Evolutionary conservation across 257 asterid species (phyloP), one percentile per base, ranked within the genome.

Genomic region (Solanum chiquidenum): DNA sequence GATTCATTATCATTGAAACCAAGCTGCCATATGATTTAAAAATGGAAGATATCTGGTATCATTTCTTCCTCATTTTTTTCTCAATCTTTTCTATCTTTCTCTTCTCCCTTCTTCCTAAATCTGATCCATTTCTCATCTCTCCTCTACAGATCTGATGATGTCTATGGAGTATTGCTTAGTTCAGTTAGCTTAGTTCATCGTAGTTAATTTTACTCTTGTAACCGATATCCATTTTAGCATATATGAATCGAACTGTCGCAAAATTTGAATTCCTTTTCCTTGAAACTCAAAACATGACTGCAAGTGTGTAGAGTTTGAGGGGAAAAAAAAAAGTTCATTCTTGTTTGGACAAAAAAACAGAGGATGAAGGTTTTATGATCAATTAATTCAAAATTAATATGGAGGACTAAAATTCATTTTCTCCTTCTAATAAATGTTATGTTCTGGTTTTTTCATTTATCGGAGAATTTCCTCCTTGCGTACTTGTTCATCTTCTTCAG

Each of bases 401-500:
- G 62, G 58, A 46, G 20, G 23, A 52, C 62, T 16, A 52, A 52
- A 52, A 52, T 52, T 52, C 23, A 52, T 52, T 52, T 52, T 52
- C 9, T 52, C 9, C 4, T 52, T 52, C 62, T 52, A 18, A 52
- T 16, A 52, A 16, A 52, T 52, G 2, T 52, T 52, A 52, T 52
- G 62, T 52, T 52, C 23, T 16, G 9, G 23, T 16, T 52, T 52
- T 52, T 16, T 52, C 62, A 52, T 16, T 52, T 52, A 52, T 52
- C 23, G 4, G n/a, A 52, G n/a, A 52, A 52, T 52, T 52, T 52
- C 62, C 62, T 52, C 89, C 90, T 94, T 94, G 52, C 25, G 84
- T 85, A 89, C 84, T 83, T 88, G 89, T 66, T 89, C 92, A 33
- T 89, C 91, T 14, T 90, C 94, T 25, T 90, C 92, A 13, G 52